phyloP scores from a whole-genome alignment of 1,284 basidiomycete genomes.

The Microbotryum violaceum region DNA sequence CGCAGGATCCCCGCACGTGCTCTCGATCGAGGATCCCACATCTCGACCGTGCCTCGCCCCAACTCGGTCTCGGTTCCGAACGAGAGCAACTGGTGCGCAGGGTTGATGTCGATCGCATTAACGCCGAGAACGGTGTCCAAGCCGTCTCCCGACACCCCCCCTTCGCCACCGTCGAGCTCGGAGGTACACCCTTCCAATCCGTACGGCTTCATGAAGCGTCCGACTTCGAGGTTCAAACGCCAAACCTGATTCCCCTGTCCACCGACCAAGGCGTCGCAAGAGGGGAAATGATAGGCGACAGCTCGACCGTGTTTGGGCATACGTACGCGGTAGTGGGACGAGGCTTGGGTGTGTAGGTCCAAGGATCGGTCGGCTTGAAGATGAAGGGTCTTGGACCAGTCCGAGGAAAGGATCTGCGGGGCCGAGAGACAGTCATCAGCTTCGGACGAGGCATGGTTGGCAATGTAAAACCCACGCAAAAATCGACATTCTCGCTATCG shows the following conservation, averaged over 20 bases:
- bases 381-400: slow-evolving; percentile 99
- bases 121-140: slow-evolving; percentile 60
- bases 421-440: not conserved
- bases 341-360: slow-evolving; percentile 89
- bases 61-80: slow-evolving; percentile 69
- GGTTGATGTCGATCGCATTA: slow-evolving; percentile 87
- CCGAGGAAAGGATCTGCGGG: slow-evolving; percentile 79
- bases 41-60: slow-evolving; percentile 65
- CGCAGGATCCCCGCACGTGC: slow-evolving; percentile 63
- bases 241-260: slow-evolving; percentile 79
- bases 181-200: slow-evolving; percentile 47
- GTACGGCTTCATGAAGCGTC: slow-evolving; percentile 79
- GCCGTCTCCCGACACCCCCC: slow-evolving; percentile 30
- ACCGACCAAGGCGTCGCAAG: slow-evolving; percentile 68
- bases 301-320: slow-evolving; percentile 91
- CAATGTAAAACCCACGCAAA: slow-evolving; percentile 55
- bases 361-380: slow-evolving; percentile 93
- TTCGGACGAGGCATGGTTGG: not conserved
- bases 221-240: slow-evolving; percentile 91
- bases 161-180: slow-evolving; percentile 28
- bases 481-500: slow-evolving; percentile 96
- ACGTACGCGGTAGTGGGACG: slow-evolving; percentile 82
- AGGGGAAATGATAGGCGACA: slow-evolving; percentile 80
- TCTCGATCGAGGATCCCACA: slow-evolving; percentile 93
- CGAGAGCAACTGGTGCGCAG: slow-evolving; percentile 80